phyloP scores from a whole-genome alignment of 805 yeast genomes.

The Millerago galiae region DNA sequence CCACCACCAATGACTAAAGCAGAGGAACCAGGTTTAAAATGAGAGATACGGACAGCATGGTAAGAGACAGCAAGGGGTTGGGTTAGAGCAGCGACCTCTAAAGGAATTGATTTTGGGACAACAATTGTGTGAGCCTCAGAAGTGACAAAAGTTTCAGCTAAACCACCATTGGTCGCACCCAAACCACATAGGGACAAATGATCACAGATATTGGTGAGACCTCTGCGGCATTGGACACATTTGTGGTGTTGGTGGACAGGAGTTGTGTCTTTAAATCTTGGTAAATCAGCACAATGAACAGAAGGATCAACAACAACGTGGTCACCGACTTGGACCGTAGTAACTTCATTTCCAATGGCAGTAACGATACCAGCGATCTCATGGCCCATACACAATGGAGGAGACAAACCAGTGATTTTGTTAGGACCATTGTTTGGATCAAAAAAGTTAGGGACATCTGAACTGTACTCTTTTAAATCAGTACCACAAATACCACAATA shows the following conservation, averaged over 20 bases:
- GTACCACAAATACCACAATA: constrained; percentile 63
- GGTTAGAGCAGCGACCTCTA: constrained; percentile 43
- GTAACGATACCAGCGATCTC: constrained; percentile 43
- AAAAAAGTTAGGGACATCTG: constrained; percentile 56
- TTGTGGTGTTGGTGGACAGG: constrained; percentile 21
- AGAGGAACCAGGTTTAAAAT: constrained; percentile 34
- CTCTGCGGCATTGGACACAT: constrained; percentile 46
- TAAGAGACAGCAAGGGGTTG: constrained; percentile 57
- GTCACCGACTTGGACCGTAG: constrained; percentile 41
- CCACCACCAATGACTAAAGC: constrained; percentile 50
- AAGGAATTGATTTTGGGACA: constrained; percentile 35
- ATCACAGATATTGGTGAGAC: constrained; percentile 47
- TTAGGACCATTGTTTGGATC: constrained; percentile 32
- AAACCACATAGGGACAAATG: constrained; percentile 45
- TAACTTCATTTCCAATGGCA: constrained; percentile 41
- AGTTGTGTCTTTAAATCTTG: constrained; percentile 30
- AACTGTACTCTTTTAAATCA: constrained; percentile 48
- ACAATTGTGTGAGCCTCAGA: constrained; percentile 33
- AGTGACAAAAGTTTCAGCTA: constrained; percentile 43
- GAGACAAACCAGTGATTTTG: constrained; percentile 32
- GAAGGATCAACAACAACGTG: constrained; percentile 60
- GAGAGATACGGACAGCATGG: constrained; percentile 45
- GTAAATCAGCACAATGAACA: constrained; percentile 47
- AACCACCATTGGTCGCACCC: constrained; percentile 52
- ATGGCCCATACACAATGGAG: constrained; percentile 49